These are phyloP conservation scores for Avena eriantha DNA, from an alignment of 176 grass and related monocot genomes.

Conservation along the genomic window DNA sequence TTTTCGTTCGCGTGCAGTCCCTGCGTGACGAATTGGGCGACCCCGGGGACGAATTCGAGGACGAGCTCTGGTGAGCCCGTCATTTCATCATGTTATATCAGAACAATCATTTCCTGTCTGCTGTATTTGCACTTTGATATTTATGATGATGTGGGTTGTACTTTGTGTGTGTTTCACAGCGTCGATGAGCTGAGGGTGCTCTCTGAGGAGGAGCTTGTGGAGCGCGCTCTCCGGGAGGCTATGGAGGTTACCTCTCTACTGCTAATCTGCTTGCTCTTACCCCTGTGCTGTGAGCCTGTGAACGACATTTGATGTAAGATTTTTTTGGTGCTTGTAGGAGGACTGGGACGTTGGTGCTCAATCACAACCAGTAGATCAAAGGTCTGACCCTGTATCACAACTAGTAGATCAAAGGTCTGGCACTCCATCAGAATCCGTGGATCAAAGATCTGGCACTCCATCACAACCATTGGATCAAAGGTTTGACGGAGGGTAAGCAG, in stretches of 20 bases:
- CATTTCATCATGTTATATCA: not conserved
- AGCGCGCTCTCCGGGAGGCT: constrained; percentile 68
- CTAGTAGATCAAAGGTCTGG: constrained; percentile 29
- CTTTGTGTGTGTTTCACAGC: constrained; percentile 31
- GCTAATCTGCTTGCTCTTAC: not conserved
- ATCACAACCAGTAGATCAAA: not conserved
- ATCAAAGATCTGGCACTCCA: constrained; percentile 5
- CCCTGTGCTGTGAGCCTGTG: not conserved
- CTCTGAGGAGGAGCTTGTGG: constrained; percentile 80
- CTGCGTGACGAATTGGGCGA: constrained; percentile 64
- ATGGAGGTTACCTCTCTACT: constrained; percentile 54
- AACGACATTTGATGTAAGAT: not conserved
- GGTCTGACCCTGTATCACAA: not conserved
- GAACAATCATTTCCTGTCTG: not conserved
- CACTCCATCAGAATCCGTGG: not conserved
- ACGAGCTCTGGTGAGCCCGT: constrained; percentile 70
- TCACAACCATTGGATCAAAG: constrained; percentile 26
- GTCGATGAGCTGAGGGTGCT: constrained; percentile 83
- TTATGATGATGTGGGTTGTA: not conserved
- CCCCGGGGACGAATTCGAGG: constrained; percentile 53
- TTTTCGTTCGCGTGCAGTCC: constrained; percentile 35
- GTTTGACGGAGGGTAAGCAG: constrained; percentile 47
- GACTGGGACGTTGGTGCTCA: constrained; percentile 23
- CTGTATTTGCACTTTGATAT: not conserved
- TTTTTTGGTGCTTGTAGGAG: constrained; percentile 29